Base-by-base conservation (phyloP, 1,284 basidiomycete species). In the Heterobasidion parviporum region DNA sequence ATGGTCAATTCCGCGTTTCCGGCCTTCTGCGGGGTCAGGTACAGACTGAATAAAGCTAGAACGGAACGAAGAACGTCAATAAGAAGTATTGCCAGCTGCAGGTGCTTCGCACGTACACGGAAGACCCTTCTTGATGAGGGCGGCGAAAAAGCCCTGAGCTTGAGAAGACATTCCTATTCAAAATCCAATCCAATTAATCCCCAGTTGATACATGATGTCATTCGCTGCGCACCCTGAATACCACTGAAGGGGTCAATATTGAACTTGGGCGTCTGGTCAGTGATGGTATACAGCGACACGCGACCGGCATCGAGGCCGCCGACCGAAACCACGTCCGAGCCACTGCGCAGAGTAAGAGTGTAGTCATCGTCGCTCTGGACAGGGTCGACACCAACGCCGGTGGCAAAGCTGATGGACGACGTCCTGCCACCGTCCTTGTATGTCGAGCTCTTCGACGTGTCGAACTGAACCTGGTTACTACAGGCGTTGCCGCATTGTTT, bases 311-410 rank as follows among this genome's bases (percentile, higher is more conserved):
- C 63, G n/a, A 79, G 64, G 14, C 73, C 74, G 0, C 75, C 78
- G 34, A 81, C 69, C 10, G 72, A 63, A 7, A 81, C 76, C 5
- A 74, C 75, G 58, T 82, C 79, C 10, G 16, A 12, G 33, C 6
- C 6, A 41, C 16, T 35, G 15, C 32, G 3, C 33, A 52, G 36
- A 54, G 70, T 74, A 32, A 80, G 68, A 26, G 67, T 68, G 61
- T 75, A 80, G 56, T 79, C 65, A 5, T 26, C 26, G 53, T 67
- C 70, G 35, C 73, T 70, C 14, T 79, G 67, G 8, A 81, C 78
- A 8, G 81, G 80, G 60, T 80, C 77, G 5, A 82, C 79, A 33
- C 79, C 78, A 44, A 79, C 78, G 16, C 80, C 80, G 1, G 80
- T 82, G 10, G 70, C 69, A 62, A 83, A 82, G 9, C 71, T 74